Evolutionary conservation across 495 filamentous ascomycete species (phyloP).

Genomic region (Podospora sp.): DNA sequence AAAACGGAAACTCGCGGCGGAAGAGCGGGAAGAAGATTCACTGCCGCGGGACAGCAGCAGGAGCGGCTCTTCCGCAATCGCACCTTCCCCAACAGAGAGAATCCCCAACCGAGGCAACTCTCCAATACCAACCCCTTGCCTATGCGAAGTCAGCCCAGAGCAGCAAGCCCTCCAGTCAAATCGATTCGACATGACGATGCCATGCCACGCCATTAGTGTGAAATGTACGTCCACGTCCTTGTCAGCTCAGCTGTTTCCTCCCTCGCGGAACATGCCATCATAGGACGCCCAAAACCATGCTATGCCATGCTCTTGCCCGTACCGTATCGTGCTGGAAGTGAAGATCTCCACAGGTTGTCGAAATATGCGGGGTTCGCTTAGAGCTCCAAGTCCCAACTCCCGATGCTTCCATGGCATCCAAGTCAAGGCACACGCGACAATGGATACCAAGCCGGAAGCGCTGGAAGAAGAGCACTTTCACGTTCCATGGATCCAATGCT

Average conservation of each 20-base stretch:
- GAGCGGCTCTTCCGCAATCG: background rate
- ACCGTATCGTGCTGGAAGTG: background rate
- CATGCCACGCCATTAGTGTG: slow-evolving; percentile 4
- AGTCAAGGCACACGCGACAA: no score
- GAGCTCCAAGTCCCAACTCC: background rate
- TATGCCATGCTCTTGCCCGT: background rate
- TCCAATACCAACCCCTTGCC: background rate
- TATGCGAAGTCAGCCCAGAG: background rate
- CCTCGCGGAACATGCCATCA: background rate
- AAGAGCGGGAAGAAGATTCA: background rate
- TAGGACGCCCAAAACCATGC: background rate
- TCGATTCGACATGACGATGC: background rate
- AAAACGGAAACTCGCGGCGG: background rate
- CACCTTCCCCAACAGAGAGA: background rate
- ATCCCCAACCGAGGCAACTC: background rate
- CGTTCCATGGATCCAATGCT: background rate
- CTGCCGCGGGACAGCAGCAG: background rate
- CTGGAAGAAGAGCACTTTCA: background rate
- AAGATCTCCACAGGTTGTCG: background rate
- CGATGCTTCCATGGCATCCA: background rate
- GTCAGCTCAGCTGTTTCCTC: background rate
- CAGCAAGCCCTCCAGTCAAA: background rate
- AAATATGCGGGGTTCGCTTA: background rate
- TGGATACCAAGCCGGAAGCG: background rate
- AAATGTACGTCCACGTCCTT: slow-evolving; percentile 4